Conservation (phyloP, 139 green algal genomes). For the Coelastrella sp. region DNA sequence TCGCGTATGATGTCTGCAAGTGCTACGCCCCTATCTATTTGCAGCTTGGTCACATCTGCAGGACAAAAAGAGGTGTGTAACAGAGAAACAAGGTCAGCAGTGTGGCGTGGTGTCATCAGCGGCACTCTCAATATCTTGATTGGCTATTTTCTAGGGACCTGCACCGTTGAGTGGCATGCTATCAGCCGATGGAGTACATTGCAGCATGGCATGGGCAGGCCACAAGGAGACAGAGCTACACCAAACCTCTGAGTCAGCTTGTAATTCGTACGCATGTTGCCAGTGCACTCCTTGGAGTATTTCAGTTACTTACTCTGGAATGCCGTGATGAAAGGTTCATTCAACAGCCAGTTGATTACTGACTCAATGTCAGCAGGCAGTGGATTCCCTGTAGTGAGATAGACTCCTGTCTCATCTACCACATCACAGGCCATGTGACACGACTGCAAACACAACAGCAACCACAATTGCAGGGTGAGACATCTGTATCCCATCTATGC, state of each 20-base stretch:
- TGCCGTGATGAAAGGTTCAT: constrained; percentile 76
- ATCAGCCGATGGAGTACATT: too few species aligned
- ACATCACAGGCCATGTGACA: constrained; percentile 78
- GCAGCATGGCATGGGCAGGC: too few species aligned
- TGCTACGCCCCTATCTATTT: constrained; percentile 85
- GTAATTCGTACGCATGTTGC: too few species aligned
- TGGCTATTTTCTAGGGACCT: too few species aligned
- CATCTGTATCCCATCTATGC: too few species aligned
- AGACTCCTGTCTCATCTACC: constrained; percentile 87
- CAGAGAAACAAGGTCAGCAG: too few species aligned
- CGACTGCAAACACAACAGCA: constrained; percentile 65
- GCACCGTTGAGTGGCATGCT: too few species aligned
- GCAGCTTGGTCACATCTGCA: constrained; percentile 71
- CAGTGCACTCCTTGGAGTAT: too few species aligned
- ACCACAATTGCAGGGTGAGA: not conserved
- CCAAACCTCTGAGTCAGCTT: not conserved
- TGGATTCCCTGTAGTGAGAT: constrained; percentile 92
- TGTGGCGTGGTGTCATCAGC: too few species aligned
- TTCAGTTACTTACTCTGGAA: constrained; percentile 75
- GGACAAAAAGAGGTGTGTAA: not conserved
- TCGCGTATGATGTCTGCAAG: constrained; percentile 93
- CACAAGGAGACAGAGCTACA: too few species aligned
- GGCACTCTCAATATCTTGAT: not conserved
- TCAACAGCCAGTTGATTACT: constrained; percentile 85
- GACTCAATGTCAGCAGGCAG: constrained; percentile 87